Percentiles rank a stretch among this genome's conserved stretches.
Evolutionary conservation across 148 eudicot genomes (phyloP).

Genomic region (Drosera capensis): DNA sequence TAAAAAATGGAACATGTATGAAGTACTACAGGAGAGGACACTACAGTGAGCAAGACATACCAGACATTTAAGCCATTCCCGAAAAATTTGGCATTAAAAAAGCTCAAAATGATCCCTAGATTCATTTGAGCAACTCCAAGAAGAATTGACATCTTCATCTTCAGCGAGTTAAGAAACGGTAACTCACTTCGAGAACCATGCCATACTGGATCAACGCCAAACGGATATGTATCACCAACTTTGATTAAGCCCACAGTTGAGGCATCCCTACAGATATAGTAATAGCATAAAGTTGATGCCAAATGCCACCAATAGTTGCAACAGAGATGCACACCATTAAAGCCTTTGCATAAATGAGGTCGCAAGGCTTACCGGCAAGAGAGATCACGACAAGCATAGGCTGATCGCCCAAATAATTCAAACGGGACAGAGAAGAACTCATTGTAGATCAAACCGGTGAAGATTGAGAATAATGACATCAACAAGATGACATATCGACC

Average conservation of each 20-base stretch:
- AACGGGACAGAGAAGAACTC: conserved; percentile 91
- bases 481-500: conserved; percentile 76
- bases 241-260: conserved; percentile 48
- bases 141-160: conserved; percentile 95
- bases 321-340: no score
- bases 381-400: conserved; percentile 64
- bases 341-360: background rate
- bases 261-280: conserved; percentile 70
- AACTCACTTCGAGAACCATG: conserved; percentile 83
- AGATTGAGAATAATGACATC: conserved; percentile 89
- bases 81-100: conserved; percentile 65
- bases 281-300: no score
- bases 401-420: conserved; percentile 68
- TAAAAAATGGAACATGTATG: conserved; percentile 1
- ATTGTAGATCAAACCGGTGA: conserved; percentile 70
- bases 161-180: conserved; percentile 73
- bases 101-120: conserved; percentile 68
- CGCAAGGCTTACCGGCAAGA: conserved; percentile 43
- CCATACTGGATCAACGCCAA: conserved; percentile 93
- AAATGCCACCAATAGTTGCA: no score
- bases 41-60: conserved; percentile 18
- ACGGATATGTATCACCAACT: conserved; percentile 68
- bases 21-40: background rate
- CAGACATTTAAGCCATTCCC: conserved; percentile 48
- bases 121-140: conserved; percentile 82